Conservation (phyloP, 2,329 filamentous ascomycete species). For the Escovopsis sp. region DNA sequence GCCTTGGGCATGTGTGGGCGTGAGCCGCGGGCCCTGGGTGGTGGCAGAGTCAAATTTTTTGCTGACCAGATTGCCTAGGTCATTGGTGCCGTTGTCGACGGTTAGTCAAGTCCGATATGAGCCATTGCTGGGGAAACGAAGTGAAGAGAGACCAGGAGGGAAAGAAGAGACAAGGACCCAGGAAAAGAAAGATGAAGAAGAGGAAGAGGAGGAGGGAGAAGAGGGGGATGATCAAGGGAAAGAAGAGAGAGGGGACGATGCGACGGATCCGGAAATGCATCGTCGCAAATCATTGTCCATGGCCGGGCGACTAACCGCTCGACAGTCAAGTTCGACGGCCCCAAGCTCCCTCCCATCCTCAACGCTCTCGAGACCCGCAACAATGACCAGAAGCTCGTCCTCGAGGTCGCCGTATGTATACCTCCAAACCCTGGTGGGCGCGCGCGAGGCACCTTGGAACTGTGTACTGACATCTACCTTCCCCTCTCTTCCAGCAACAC, state of each 20-base stretch:
- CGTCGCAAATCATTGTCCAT: not conserved
- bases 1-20: too few species aligned
- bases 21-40: not conserved
- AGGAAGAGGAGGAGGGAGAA: too few species aligned
- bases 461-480: slow-evolving; percentile 19
- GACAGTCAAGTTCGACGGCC: slow-evolving; percentile 89
- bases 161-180: not conserved
- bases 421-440: slow-evolving; percentile 1
- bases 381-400: slow-evolving; percentile 82
- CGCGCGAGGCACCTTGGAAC: not conserved
- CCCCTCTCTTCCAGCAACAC: slow-evolving; percentile 68
- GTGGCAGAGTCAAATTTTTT: slow-evolving; percentile 2
- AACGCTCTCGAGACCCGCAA: slow-evolving; percentile 90
- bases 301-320: slow-evolving; percentile 11
- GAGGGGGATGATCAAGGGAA: not conserved
- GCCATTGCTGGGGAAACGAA: too few species aligned
- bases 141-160: too few species aligned
- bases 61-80: slow-evolving; percentile 52
- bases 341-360: slow-evolving; percentile 90
- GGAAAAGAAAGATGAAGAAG: too few species aligned
- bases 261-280: not conserved
- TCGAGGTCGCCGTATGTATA: slow-evolving; percentile 79
- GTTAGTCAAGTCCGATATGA: slow-evolving; percentile 37
- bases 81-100: slow-evolving; percentile 98
- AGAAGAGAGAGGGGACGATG: slow-evolving; percentile 3